Conservation (phyloP, 768 basidiomycete species). For the Plicaturopsis crispa region DNA sequence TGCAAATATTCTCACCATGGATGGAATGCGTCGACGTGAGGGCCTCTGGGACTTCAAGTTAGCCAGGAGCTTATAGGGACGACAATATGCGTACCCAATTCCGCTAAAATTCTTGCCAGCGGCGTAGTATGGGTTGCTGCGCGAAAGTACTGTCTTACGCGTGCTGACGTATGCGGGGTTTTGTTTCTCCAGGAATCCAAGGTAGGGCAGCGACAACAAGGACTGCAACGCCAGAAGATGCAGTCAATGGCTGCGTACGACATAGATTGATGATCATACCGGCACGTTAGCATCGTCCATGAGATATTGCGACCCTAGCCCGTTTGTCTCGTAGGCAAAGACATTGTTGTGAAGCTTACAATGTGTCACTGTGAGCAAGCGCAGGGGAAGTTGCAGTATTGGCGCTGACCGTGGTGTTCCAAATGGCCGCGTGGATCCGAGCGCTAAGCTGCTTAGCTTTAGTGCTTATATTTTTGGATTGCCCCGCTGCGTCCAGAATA, state of each 20-base stretch:
- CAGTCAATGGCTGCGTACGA: conserved; percentile 2
- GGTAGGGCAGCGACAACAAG: conserved; percentile 70
- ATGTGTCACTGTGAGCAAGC: conserved; percentile 1
- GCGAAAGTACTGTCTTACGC: conserved; percentile 51
- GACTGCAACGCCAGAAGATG: conserved; percentile 33
- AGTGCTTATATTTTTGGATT: conserved; percentile 41
- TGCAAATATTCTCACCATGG: conserved; percentile 43
- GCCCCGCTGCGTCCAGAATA: conserved; percentile 43
- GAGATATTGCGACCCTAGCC: conserved; percentile 63
- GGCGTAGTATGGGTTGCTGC: conserved; percentile 63
- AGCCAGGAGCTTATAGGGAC: no score
- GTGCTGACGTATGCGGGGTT: conserved; percentile 60
- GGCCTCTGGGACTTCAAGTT: conserved; percentile 63
- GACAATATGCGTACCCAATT: conserved; percentile 57
- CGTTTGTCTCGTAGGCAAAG: conserved; percentile 75
- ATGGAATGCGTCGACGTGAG: conserved; percentile 65
- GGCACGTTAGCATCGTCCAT: conserved; percentile 88
- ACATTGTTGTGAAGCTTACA: conserved; percentile 51
- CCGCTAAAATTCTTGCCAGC: conserved; percentile 59
- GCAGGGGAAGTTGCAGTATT: background rate
- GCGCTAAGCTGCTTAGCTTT: conserved; percentile 52
- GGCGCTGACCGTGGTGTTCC: conserved; percentile 46
- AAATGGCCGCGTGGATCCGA: conserved; percentile 52
- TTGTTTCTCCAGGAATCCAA: conserved; percentile 61
- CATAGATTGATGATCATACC: conserved; percentile 28